Evolutionary conservation across 768 basidiomycete species (phyloP).

Genomic region (Candolleomyces aberdarensis): DNA sequence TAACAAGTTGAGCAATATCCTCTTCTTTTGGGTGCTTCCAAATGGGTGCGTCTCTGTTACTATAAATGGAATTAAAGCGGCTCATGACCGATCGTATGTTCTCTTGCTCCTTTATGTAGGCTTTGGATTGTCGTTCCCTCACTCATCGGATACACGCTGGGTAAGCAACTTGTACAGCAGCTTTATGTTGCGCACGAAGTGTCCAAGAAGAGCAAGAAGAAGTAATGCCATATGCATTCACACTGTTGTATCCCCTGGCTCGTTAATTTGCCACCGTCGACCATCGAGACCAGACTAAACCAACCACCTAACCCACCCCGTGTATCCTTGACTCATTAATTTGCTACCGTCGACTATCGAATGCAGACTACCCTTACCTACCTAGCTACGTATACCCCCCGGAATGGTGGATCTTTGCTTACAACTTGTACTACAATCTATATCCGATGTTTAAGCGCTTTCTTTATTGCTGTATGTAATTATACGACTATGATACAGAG

Average conservation of each 20-base stretch:
- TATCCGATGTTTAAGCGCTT: not conserved
- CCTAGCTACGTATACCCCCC: no score
- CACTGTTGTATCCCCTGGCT: not conserved
- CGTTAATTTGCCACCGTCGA: no score
- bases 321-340: no score
- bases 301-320: no score
- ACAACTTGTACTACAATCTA: no score
- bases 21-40: slow-evolving; percentile 69
- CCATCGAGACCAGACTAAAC: no score
- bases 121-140: slow-evolving; percentile 76
- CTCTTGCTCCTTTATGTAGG: slow-evolving; percentile 29
- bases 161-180: slow-evolving; percentile 54
- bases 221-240: not conserved
- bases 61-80: not conserved
- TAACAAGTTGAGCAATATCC: slow-evolving; percentile 49
- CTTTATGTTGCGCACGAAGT: slow-evolving; percentile 26
- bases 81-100: not conserved
- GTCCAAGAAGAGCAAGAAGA: slow-evolving; percentile 11
- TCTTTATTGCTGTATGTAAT: not conserved
- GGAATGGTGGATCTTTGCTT: no score
- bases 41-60: slow-evolving; percentile 59
- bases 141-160: slow-evolving; percentile 56
- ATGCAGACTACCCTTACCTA: no score
- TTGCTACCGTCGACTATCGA: no score
- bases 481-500: not conserved